Conservation (phyloP, 176 grass and related monocot genomes). For the Pharus latifolius region DNA sequence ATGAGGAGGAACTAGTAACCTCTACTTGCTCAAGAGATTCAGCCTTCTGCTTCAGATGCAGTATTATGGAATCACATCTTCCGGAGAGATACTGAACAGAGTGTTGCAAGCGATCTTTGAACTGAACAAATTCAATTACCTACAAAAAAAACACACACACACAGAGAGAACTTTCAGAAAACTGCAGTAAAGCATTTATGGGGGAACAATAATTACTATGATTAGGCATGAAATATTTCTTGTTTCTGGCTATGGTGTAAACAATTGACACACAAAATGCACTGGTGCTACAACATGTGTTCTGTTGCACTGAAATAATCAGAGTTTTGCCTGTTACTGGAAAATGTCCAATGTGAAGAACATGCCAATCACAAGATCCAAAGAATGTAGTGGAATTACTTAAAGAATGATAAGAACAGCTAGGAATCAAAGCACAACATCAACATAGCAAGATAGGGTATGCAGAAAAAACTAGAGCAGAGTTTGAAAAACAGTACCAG, state of each 20-base stretch:
- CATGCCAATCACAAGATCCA: too few relatives aligned
- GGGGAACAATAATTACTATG: background rate
- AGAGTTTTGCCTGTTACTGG: too few relatives aligned
- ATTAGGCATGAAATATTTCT: background rate
- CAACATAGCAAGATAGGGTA: too few relatives aligned
- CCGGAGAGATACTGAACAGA: conserved; percentile 69
- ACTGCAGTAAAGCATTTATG: background rate
- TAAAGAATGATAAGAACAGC: too few relatives aligned
- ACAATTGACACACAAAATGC: background rate
- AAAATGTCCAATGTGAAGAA: too few relatives aligned
- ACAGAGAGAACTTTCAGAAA: conserved; percentile 8
- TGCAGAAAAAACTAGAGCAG: background rate
- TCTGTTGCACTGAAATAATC: too few relatives aligned
- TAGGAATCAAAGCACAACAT: too few relatives aligned
- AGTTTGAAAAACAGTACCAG: background rate
- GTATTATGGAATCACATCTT: conserved; percentile 59
- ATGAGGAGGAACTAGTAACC: conserved; percentile 30
- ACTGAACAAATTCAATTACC: conserved; percentile 93
- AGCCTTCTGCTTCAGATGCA: conserved; percentile 74
- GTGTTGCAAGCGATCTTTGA: conserved; percentile 65
- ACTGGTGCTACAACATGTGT: too few relatives aligned
- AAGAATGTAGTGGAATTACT: too few relatives aligned
- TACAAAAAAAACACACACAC: conserved; percentile 22
- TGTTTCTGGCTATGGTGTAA: background rate
- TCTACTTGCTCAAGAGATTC: conserved; percentile 72